Percentiles rank a stretch among this genome's conserved stretches.
phyloP scores from a whole-genome alignment of 129 eudicot genomes.

The Rutidosis leptorrhynchoides region DNA sequence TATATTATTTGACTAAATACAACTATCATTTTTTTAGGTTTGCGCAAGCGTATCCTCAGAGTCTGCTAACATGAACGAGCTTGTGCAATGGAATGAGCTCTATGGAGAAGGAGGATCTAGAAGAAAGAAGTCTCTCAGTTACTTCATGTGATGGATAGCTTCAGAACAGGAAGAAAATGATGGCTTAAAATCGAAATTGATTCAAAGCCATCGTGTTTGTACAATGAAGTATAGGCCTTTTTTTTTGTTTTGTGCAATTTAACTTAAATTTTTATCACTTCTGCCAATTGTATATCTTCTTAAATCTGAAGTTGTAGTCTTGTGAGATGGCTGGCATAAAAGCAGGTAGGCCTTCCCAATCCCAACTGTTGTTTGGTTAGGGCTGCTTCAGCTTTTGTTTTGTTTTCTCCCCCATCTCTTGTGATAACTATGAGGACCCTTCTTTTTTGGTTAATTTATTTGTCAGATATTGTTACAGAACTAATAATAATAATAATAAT shows the following conservation, averaged over 20 bases:
- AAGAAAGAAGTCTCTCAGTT: constrained; percentile 66
- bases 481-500: constrained; percentile 10
- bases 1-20: neutral
- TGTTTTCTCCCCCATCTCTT: constrained; percentile 44
- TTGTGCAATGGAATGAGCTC: constrained; percentile 81
- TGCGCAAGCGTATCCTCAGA: constrained; percentile 87
- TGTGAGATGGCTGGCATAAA: constrained; percentile 51
- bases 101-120: constrained; percentile 95
- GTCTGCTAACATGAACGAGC: constrained; percentile 79
- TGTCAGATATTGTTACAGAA: constrained; percentile 16
- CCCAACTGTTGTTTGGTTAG: constrained; percentile 20
- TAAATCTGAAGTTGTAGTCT: constrained; percentile 7
- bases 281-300: constrained; percentile 28
- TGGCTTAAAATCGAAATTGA: constrained; percentile 19
- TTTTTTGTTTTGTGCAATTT: neutral
- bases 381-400: constrained; percentile 45
- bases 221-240: constrained; percentile 48
- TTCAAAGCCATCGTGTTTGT: constrained; percentile 43
- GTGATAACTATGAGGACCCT: constrained; percentile 7
- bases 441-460: constrained; percentile 15
- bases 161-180: constrained; percentile 10
- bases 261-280: neutral
- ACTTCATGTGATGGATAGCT: constrained; percentile 57
- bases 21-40: constrained; percentile 41
- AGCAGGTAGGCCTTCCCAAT: constrained; percentile 27